Evolutionary conservation across 164 flowering plant genomes (phyloP).

Genomic region (Buxus sempervirens): DNA sequence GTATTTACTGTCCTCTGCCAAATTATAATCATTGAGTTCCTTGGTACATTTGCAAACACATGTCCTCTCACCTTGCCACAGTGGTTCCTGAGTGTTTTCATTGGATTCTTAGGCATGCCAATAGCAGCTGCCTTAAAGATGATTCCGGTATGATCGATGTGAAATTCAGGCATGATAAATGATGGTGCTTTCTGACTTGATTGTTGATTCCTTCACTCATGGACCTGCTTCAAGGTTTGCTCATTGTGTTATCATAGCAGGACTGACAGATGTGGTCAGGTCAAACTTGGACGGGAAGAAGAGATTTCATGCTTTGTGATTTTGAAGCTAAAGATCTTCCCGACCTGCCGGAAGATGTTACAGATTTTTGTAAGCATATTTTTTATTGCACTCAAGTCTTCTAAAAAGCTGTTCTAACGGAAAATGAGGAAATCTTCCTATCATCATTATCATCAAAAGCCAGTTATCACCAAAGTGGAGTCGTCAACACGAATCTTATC

Average conservation of each 20-base stretch:
- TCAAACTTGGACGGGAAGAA: not conserved
- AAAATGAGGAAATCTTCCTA: not conserved
- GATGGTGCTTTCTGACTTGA: conserved; percentile 1
- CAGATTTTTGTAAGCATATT: not conserved
- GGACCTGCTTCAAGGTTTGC: conserved; percentile 3
- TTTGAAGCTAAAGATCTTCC: not conserved
- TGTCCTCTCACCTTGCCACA: conserved; percentile 62
- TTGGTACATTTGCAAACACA: conserved; percentile 86
- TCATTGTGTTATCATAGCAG: not conserved
- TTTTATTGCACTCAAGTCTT: not conserved
- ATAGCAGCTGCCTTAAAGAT: conserved; percentile 80
- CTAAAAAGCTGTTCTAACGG: not conserved
- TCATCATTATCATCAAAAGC: too few relatives aligned
- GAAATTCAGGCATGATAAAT: conserved; percentile 14
- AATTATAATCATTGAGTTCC: conserved; percentile 64
- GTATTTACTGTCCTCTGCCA: conserved; percentile 68
- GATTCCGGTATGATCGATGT: conserved; percentile 59
- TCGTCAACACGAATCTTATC: too few relatives aligned
- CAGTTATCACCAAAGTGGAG: too few relatives aligned
- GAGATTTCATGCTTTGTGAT: not conserved
- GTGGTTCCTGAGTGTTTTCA: conserved; percentile 62
- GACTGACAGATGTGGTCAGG: too few relatives aligned
- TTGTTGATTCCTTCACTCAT: not conserved
- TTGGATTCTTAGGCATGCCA: conserved; percentile 92
- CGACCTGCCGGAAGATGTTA: too few relatives aligned